phyloP scores from a whole-genome alignment of 345 rosid species.

The Cardamine occulta region DNA sequence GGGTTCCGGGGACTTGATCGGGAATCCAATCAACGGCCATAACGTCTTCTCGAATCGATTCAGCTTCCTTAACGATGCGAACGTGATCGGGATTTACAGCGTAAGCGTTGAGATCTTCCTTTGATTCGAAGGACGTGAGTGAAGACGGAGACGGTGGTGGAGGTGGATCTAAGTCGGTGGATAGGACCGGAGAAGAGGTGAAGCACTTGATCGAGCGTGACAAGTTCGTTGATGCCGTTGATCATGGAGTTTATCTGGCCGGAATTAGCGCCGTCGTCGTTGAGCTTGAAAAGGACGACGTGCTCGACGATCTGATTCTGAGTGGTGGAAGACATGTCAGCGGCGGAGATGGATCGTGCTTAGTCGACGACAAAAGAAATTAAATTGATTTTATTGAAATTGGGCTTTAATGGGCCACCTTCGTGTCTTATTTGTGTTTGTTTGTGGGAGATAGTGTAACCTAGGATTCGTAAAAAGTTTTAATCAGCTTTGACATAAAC shows the following conservation, averaged over 20 bases:
- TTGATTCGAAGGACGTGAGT: slow-evolving; percentile 82
- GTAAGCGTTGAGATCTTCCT: slow-evolving; percentile 59
- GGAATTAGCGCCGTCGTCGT: slow-evolving; percentile 51
- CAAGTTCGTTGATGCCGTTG: slow-evolving; percentile 58
- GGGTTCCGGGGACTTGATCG: slow-evolving; percentile 39
- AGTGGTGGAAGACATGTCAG: slow-evolving; percentile 13
- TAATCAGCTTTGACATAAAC: slow-evolving; percentile 19
- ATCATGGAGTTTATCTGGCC: slow-evolving; percentile 58
- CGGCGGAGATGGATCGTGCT: not conserved
- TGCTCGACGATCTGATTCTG: slow-evolving; percentile 55
- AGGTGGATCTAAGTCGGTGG: slow-evolving; percentile 46
- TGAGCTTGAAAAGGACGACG: slow-evolving; percentile 83
- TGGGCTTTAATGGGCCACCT: slow-evolving; percentile 2
- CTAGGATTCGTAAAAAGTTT: slow-evolving; percentile 26
- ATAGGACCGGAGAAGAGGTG: slow-evolving; percentile 68
- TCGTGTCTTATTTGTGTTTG: slow-evolving; percentile 16
- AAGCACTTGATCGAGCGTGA: slow-evolving; percentile 60
- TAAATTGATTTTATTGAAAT: not conserved
- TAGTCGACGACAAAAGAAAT: not conserved
- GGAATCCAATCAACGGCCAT: slow-evolving; percentile 88
- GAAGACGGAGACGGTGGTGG: slow-evolving; percentile 48
- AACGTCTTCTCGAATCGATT: slow-evolving; percentile 72
- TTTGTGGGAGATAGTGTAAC: slow-evolving; percentile 6
- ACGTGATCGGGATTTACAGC: slow-evolving; percentile 67
- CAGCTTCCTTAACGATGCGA: slow-evolving; percentile 56